These are phyloP conservation scores for Handroanthus guayacan DNA, from an alignment of 257 asterid genomes.

Conservation along the genomic window DNA sequence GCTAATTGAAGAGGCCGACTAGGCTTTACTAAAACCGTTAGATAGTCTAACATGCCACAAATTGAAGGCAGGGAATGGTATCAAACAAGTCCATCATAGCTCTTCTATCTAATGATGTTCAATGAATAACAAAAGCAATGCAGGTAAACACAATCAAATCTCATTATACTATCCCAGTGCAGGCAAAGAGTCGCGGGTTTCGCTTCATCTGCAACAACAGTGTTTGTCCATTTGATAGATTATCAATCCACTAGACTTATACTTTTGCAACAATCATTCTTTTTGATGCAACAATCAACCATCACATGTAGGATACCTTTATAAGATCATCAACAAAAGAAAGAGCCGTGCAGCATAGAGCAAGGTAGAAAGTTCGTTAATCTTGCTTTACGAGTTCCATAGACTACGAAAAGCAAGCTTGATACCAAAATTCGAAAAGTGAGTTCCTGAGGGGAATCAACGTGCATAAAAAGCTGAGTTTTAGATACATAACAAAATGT, in stretches of 20 bases:
- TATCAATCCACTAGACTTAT: slow-evolving; percentile 10
- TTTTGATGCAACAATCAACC: slow-evolving; percentile 23
- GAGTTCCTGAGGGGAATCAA: not conserved
- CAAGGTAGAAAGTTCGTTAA: slow-evolving; percentile 22
- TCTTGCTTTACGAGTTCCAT: slow-evolving; percentile 14
- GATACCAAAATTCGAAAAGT: slow-evolving; percentile 3
- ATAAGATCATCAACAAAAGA: slow-evolving; percentile 7
- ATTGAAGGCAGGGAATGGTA: slow-evolving; percentile 5
- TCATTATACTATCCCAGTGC: slow-evolving; percentile 9
- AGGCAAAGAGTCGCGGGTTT: slow-evolving; percentile 17
- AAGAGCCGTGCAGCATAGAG: not conserved
- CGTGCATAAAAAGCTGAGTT: slow-evolving; percentile 4
- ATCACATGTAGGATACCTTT: slow-evolving; percentile 8
- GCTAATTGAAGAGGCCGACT: not conserved
- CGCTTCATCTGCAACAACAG: slow-evolving; percentile 7
- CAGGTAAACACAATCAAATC: not conserved
- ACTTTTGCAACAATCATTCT: slow-evolving; percentile 26
- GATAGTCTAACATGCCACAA: not conserved
- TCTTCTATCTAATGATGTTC: not conserved
- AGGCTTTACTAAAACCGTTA: not conserved
- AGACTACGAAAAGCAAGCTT: slow-evolving; percentile 13
- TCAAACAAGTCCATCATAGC: slow-evolving; percentile 25
- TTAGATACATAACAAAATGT: slow-evolving; percentile 5
- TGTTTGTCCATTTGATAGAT: slow-evolving; percentile 24
- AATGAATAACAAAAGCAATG: not conserved